Evolutionary conservation across 2,329 filamentous ascomycete genomes (phyloP), one percentile per base, ranked within the genome.

Genomic region (Pleoardoris graminearum): DNA sequence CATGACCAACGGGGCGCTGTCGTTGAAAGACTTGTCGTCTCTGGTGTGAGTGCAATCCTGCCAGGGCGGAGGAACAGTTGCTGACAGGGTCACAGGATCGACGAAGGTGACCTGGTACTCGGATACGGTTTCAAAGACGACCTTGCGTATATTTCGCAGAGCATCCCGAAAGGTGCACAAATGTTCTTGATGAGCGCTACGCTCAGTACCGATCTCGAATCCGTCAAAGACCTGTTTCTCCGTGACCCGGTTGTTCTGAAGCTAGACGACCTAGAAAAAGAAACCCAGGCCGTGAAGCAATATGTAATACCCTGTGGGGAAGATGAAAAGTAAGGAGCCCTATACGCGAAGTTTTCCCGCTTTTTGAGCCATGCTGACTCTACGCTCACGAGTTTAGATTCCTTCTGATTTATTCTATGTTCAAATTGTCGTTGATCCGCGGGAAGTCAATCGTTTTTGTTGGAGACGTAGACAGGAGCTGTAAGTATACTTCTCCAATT

Each of bases 121-220:
- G 95, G 90, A 3, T 99, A 97, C 69, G 94, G 92, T 43, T 96
- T 97, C 70, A 88, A 93, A 52, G 89, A 96, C 54, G 94, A 97
- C 64, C 81, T 99, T 55, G 84, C 91, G 65, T 88, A 85, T 61
- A 81, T 99, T 29, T 82, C 91, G 0, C 85, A 88, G 61, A 82
- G 86, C 2, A 79, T 97, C 19, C 92, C 93, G 0, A 89, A 89
- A 68, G 89, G 89, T 1, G 84, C 96, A 0, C 94, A 99, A 76
- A 92, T 91, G 1, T 87, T 94, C 66, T 82, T 99, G 69, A 96
- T 96, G 85, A 96, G 91, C 60, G 94, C 94, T 6, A 99, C 94
- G 0, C 80, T 99, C 48, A 92, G 89, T 4, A 85, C 87, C 0
- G 94, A 99, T 66, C 86, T 97, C 3, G 88, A 97, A 60, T 87